Conservation (phyloP, 768 basidiomycete species). For the Lactarius akahatsu region DNA sequence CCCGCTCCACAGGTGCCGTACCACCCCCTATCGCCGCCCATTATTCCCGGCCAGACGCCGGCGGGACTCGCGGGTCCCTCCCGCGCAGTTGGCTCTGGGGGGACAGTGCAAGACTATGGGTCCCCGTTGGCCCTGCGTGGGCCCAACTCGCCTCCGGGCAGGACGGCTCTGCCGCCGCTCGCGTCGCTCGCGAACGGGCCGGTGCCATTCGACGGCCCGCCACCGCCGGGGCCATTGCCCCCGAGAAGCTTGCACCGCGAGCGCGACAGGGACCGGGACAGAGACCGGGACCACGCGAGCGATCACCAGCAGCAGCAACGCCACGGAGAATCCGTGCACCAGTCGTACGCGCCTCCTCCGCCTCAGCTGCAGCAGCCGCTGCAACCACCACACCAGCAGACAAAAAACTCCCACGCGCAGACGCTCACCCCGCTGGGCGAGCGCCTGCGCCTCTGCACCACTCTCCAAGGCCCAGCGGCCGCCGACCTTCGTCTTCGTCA, state of each 20-base stretch:
- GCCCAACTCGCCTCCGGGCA: slow-evolving; percentile 18
- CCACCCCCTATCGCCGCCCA: slow-evolving; percentile 17
- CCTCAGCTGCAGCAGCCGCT: slow-evolving; percentile 24
- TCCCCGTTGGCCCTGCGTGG: slow-evolving; percentile 1
- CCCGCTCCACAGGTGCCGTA: slow-evolving; percentile 16
- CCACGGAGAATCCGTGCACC: slow-evolving; percentile 4
- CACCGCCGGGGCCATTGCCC: slow-evolving; percentile 3
- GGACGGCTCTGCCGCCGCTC: slow-evolving; percentile 18
- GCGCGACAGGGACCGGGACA: not conserved
- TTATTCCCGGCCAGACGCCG: not conserved
- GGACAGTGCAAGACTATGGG: slow-evolving; percentile 6
- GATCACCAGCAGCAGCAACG: not conserved
- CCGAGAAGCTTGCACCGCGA: slow-evolving; percentile 16
- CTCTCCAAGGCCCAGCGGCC: slow-evolving; percentile 31
- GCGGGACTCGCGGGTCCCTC: slow-evolving; percentile 3
- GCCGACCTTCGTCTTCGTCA: slow-evolving; percentile 19
- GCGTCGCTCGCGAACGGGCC: slow-evolving; percentile 20
- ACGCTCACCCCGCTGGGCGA: slow-evolving; percentile 33
- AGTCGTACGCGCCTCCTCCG: slow-evolving; percentile 26
- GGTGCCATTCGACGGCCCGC: slow-evolving; percentile 15
- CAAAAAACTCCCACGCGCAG: slow-evolving; percentile 32
- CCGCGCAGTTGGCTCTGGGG: not conserved
- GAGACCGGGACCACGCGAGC: not conserved
- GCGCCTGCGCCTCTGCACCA: slow-evolving; percentile 28
- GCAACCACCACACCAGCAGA: slow-evolving; percentile 21